phyloP scores from a whole-genome alignment of 345 rosid genomes.

The Rhodamnia rubescens region DNA sequence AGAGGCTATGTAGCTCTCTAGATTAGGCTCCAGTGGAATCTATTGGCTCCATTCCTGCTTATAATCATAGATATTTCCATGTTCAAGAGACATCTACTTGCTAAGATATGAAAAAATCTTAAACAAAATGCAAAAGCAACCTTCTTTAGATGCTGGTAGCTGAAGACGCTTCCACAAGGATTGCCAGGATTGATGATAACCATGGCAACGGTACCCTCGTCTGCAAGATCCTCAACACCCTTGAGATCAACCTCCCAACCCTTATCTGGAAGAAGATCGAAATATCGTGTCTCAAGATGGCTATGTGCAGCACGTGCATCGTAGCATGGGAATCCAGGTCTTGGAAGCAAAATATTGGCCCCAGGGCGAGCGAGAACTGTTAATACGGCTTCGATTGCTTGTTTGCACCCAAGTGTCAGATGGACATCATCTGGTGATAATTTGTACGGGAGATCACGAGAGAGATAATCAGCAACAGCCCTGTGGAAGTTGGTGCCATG shows the following conservation, averaged over 20 bases:
- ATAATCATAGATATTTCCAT: background rate
- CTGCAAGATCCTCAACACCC: conserved; percentile 45
- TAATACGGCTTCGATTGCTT: conserved; percentile 40
- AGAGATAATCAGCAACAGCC: conserved; percentile 55
- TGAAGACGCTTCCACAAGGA: conserved; percentile 57
- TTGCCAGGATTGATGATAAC: conserved; percentile 57
- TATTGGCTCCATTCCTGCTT: background rate
- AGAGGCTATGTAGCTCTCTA: background rate
- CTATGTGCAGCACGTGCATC: conserved; percentile 29
- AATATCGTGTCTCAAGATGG: conserved; percentile 45
- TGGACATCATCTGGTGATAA: conserved; percentile 37
- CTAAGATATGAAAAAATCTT: background rate
- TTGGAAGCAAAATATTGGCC: conserved; percentile 57
- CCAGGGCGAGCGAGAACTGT: conserved; percentile 42
- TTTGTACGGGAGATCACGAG: conserved; percentile 42
- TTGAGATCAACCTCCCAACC: conserved; percentile 65
- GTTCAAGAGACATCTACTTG: background rate
- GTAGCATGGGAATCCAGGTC: conserved; percentile 52
- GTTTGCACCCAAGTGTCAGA: conserved; percentile 49
- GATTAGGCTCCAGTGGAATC: background rate
- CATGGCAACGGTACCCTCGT: conserved; percentile 53
- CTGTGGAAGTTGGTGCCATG: conserved; percentile 9
- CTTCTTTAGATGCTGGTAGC: conserved; percentile 44
- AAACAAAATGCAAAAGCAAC: conserved; percentile 3
- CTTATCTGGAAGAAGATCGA: conserved; percentile 52